Conservation (phyloP, 371 early-diverging fungal species). For the Conidiobolus incongruus region DNA sequence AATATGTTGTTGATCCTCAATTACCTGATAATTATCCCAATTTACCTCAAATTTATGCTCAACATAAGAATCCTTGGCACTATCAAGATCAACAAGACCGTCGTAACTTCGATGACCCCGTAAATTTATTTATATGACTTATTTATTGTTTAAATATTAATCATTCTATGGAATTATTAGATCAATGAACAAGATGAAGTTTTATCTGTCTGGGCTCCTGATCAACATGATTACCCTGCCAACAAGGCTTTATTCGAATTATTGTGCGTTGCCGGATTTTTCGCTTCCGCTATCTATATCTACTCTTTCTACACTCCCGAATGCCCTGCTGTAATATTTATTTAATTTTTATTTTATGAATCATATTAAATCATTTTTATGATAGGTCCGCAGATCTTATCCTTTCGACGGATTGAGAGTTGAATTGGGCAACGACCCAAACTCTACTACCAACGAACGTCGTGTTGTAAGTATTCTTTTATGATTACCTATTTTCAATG, state of each 20-base stretch:
- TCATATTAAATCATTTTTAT: no score
- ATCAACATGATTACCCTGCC: slow-evolving; percentile 1
- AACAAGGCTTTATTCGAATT: slow-evolving; percentile 1
- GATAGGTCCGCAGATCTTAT: neutral
- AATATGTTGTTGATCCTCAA: neutral
- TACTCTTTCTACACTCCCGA: slow-evolving; percentile 1
- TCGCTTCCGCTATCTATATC: neutral
- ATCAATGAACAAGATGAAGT: slow-evolving; percentile 3
- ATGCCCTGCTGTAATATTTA: neutral
- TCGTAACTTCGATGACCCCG: slow-evolving; percentile 3
- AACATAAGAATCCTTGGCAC: slow-evolving; percentile 2
- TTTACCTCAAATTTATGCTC: neutral
- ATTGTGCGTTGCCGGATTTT: neutral
- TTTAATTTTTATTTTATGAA: neutral
- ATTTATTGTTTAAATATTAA: no score
- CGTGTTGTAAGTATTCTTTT: neutral
- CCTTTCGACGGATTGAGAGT: slow-evolving; percentile 2
- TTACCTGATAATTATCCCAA: slow-evolving; percentile 1
- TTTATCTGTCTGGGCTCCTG: slow-evolving; percentile 3
- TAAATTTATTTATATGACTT: neutral
- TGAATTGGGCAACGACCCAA: slow-evolving; percentile 2
- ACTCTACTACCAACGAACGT: neutral
- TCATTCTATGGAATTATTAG: neutral
- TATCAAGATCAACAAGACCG: slow-evolving; percentile 4
- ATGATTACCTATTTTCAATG: no score